phyloP scores from a whole-genome alignment of 306 rosid species.

The Aeschynomene evenia region DNA sequence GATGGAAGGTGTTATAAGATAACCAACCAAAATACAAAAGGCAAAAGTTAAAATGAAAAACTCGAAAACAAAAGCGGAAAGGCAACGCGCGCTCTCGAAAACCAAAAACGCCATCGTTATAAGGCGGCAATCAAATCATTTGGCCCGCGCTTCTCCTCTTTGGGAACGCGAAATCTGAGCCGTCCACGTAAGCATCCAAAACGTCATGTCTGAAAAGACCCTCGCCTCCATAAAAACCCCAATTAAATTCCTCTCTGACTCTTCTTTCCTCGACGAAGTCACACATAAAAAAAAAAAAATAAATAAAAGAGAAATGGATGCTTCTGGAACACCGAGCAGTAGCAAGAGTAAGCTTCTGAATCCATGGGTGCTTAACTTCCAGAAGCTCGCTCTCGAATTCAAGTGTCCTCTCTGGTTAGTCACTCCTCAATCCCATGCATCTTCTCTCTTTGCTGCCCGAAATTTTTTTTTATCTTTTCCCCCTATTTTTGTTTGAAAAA shows the following conservation, averaged over 20 bases:
- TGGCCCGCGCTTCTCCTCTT: constrained; percentile 26
- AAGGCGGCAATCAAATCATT: constrained; percentile 29
- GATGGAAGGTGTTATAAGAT: too few relatives aligned
- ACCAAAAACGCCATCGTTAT: constrained; percentile 16
- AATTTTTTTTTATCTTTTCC: too few relatives aligned
- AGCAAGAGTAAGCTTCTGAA: constrained; percentile 32
- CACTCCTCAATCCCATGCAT: background rate
- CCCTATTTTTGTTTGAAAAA: background rate
- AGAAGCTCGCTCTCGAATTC: constrained; percentile 87
- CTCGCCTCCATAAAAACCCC: background rate
- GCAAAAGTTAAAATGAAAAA: too few relatives aligned
- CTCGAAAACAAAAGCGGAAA: background rate
- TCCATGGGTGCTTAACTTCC: constrained; percentile 71
- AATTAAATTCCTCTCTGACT: background rate
- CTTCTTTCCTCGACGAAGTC: background rate
- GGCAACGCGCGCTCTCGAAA: constrained; percentile 34
- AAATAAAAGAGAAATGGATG: constrained; percentile 36
- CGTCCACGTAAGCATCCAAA: constrained; percentile 33
- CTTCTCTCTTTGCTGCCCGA: too few relatives aligned
- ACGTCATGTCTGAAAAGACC: constrained; percentile 16
- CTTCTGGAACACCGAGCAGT: constrained; percentile 13
- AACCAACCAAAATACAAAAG: too few relatives aligned
- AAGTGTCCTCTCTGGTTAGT: constrained; percentile 88
- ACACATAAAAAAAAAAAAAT: too few relatives aligned
- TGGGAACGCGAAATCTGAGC: constrained; percentile 28